Percentiles rank a stretch among this genome's conserved stretches.
Conservation (phyloP, 1,139 yeast genomes). For the Saccharomyces hybrid region DNA sequence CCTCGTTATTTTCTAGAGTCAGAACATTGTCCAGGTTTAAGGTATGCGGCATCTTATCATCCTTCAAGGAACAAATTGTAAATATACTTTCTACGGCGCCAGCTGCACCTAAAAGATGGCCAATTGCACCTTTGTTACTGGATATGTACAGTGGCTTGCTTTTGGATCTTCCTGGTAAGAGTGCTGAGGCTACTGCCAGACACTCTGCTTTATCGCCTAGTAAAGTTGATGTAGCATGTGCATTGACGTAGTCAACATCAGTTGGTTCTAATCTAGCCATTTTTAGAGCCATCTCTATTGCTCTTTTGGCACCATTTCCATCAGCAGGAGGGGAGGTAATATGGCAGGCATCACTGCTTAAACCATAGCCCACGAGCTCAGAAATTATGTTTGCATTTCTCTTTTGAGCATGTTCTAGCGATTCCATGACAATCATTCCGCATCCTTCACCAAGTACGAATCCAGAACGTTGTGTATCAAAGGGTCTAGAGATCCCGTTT, state of each 20-base stretch:
- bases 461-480: constrained; percentile 71
- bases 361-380: constrained; percentile 79
- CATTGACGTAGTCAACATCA: constrained; percentile 72
- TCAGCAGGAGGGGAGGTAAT: constrained; percentile 82
- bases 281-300: constrained; percentile 71
- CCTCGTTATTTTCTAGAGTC: constrained; percentile 28
- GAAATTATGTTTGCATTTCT: constrained; percentile 69
- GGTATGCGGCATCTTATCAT: constrained; percentile 68
- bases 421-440: constrained; percentile 73
- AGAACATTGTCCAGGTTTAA: constrained; percentile 57
- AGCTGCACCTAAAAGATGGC: constrained; percentile 93
- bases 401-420: constrained; percentile 60
- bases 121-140: constrained; percentile 86
- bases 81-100: constrained; percentile 90
- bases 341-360: constrained; percentile 88
- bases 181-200: constrained; percentile 55
- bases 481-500: constrained; percentile 69
- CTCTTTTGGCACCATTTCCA: constrained; percentile 78
- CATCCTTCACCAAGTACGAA: constrained; percentile 93
- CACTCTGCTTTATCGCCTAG: constrained; percentile 90
- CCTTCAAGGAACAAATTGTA: constrained; percentile 57
- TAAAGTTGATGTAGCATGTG: constrained; percentile 92
- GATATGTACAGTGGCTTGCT: constrained; percentile 45
- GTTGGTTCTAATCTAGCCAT: constrained; percentile 35
- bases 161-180: constrained; percentile 27